Conservation (phyloP, 1,284 basidiomycete species). For the Fomitopsis betulina region DNA sequence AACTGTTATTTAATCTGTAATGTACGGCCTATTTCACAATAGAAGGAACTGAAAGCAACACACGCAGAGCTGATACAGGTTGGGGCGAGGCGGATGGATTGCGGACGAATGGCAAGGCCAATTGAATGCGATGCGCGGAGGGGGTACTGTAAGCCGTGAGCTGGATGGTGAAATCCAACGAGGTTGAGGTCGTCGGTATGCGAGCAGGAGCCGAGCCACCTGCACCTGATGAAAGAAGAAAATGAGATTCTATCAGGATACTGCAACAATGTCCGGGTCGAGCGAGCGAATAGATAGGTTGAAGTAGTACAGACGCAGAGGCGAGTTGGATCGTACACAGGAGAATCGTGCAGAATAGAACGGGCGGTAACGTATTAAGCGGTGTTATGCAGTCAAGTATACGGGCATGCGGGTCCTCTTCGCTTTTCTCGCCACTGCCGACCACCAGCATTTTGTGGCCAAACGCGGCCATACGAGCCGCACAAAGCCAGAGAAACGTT, state of each 20-base stretch:
- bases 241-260: constrained; percentile 8
- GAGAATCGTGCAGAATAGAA: constrained; percentile 9
- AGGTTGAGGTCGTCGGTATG: neutral
- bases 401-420: constrained; percentile 16
- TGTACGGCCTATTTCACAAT: constrained; percentile 9
- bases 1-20: constrained; percentile 2
- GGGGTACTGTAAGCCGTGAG: neutral
- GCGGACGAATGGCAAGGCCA: neutral
- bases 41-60: constrained; percentile 7
- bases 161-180: neutral
- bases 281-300: constrained; percentile 10
- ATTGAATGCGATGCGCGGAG: neutral
- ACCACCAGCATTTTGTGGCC: neutral
- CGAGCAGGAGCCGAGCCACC: neutral
- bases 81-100: neutral
- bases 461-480: neutral
- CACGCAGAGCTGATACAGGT: constrained; percentile 4
- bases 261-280: constrained; percentile 8
- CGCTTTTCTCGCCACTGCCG: constrained; percentile 15
- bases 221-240: neutral
- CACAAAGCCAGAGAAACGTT: neutral
- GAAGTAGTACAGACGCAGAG: constrained; percentile 3
- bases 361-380: constrained; percentile 14
- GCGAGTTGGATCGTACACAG: neutral
- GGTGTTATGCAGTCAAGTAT: constrained; percentile 20